These are phyloP conservation scores for Astrothelium subdiscretum DNA, from an alignment of 495 filamentous ascomycete species.

Conservation along the genomic window DNA sequence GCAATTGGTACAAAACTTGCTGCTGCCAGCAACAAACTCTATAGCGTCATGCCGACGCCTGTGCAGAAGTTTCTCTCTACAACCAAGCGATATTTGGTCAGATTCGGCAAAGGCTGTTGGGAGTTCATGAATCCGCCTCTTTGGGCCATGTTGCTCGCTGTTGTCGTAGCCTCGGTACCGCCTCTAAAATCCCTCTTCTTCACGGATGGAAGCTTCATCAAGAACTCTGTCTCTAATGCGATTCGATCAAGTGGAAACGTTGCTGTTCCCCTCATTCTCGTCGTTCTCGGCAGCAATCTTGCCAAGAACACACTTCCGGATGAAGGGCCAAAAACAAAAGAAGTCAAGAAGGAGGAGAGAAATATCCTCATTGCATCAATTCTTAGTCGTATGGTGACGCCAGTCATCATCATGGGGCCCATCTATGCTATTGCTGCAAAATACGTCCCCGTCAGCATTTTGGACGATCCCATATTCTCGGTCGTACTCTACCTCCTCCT, in stretches of 20 bases:
- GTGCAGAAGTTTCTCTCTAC: conserved; percentile 43
- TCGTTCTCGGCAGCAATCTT: conserved; percentile 91
- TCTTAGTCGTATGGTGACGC: conserved; percentile 82
- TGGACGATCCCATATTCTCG: conserved; percentile 96
- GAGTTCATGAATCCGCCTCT: conserved; percentile 97
- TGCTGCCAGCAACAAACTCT: conserved; percentile 14
- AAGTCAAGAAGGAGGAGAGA: conserved; percentile 51
- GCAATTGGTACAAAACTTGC: not conserved
- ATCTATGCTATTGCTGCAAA: conserved; percentile 83
- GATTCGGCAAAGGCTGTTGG: conserved; percentile 58
- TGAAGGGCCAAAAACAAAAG: conserved; percentile 30
- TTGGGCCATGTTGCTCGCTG: conserved; percentile 87
- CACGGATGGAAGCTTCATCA: conserved; percentile 74
- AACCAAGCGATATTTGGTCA: conserved; percentile 30
- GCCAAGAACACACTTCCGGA: conserved; percentile 48
- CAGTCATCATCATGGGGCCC: conserved; percentile 88
- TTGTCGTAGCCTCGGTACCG: conserved; percentile 86
- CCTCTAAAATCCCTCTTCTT: conserved; percentile 77
- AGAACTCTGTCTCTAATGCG: conserved; percentile 85
- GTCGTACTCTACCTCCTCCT: conserved; percentile 94
- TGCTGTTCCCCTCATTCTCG: conserved; percentile 87
- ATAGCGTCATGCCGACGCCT: conserved; percentile 43
- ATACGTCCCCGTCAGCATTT: conserved; percentile 81
- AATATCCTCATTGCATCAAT: conserved; percentile 77
- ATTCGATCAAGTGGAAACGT: conserved; percentile 76